These are phyloP conservation scores for Penicillium desertorum DNA, from an alignment of 495 filamentous ascomycete species.

Conservation along the genomic window DNA sequence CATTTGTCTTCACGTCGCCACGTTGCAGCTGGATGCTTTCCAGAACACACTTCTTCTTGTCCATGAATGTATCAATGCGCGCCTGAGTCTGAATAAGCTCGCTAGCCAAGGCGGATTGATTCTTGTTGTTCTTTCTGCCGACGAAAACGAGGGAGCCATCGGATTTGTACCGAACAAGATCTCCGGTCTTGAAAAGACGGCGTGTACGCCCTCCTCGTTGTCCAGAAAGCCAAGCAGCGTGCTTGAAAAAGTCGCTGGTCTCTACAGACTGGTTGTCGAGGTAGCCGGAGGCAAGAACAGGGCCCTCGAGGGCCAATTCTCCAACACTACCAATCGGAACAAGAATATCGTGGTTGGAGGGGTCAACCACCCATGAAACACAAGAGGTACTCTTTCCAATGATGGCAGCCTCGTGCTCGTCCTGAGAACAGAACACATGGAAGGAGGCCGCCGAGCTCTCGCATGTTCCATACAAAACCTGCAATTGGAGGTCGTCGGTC, in stretches of 20 bases:
- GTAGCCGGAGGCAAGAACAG: slow-evolving; percentile 52
- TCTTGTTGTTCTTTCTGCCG: slow-evolving; percentile 46
- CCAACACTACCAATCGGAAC: slow-evolving; percentile 59
- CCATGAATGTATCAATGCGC: slow-evolving; percentile 18
- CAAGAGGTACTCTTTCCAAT: slow-evolving; percentile 32
- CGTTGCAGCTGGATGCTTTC: slow-evolving; percentile 23
- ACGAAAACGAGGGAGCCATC: slow-evolving; percentile 49
- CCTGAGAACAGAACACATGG: slow-evolving; percentile 13
- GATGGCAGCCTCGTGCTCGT: slow-evolving; percentile 9
- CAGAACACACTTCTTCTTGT: slow-evolving; percentile 25
- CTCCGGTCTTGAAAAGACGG: slow-evolving; percentile 48
- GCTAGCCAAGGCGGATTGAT: slow-evolving; percentile 48
- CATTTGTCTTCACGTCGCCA: slow-evolving; percentile 9
- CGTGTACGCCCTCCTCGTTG: background rate
- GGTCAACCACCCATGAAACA: slow-evolving; percentile 57
- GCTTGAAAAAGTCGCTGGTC: slow-evolving; percentile 45
- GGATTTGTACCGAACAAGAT: slow-evolving; percentile 53
- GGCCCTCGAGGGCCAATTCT: slow-evolving; percentile 63
- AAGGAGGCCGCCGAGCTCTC: slow-evolving; percentile 39
- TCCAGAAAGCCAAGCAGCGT: slow-evolving; percentile 46
- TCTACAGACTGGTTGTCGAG: slow-evolving; percentile 40
- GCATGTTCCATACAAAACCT: slow-evolving; percentile 37
- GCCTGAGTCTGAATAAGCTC: slow-evolving; percentile 51
- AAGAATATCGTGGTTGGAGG: slow-evolving; percentile 50
- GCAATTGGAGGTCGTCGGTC: slow-evolving; percentile 30